These are phyloP conservation scores for Melampsora occidentalis DNA, from an alignment of 1,284 basidiomycete species.

Conservation along the genomic window DNA sequence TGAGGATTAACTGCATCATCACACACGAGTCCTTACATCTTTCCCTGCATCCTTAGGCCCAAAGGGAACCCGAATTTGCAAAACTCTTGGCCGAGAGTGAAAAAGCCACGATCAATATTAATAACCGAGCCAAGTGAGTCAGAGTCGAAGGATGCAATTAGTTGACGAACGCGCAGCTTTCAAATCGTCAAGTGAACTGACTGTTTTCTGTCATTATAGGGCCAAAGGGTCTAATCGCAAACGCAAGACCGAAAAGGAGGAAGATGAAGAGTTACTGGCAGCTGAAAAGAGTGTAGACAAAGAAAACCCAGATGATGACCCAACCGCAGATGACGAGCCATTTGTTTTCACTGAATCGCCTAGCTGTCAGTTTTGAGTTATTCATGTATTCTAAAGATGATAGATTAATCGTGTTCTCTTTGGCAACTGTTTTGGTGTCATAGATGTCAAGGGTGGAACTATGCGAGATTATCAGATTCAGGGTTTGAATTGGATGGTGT, in stretches of 20 bases:
- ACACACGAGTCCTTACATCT: not conserved
- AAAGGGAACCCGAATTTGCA: constrained; percentile 90
- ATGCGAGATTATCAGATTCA: constrained; percentile 96
- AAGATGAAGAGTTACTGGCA: constrained; percentile 90
- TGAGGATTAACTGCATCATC: no score
- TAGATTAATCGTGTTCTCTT: not conserved
- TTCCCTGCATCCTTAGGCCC: constrained; percentile 53
- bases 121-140: constrained; percentile 69
- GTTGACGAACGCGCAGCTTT: no score
- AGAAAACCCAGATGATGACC: constrained; percentile 16
- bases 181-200: no score
- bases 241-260: constrained; percentile 95
- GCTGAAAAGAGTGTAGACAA: constrained; percentile 56
- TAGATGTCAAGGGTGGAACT: constrained; percentile 67
- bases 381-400: not conserved
- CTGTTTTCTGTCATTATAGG: not conserved
- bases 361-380: constrained; percentile 61
- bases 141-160: no score
- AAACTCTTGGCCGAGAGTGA: constrained; percentile 69
- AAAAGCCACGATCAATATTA: constrained; percentile 69
- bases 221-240: constrained; percentile 68
- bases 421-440: not conserved
- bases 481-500: constrained; percentile 96
- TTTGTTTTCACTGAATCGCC: constrained; percentile 90
- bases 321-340: constrained; percentile 64